Evolutionary conservation across 345 rosid genomes (phyloP).

Genomic region (Salix arbutifolia): DNA sequence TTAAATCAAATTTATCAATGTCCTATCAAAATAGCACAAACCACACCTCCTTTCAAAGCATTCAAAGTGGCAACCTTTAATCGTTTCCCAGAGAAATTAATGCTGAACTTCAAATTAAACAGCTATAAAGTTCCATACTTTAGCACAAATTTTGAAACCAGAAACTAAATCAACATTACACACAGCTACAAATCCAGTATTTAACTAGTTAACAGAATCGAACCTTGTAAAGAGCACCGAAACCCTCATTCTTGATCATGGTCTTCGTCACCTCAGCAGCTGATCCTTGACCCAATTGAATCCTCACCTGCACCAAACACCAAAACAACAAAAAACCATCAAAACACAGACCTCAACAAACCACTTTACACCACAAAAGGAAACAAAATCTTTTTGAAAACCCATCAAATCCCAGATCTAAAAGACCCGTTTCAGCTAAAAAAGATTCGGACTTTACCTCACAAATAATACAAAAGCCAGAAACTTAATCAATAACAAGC

Average conservation of each 20-base stretch:
- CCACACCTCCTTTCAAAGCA: neutral
- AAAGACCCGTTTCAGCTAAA: neutral
- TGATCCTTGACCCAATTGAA: conserved; percentile 96
- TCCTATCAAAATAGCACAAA: neutral
- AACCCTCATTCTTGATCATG: conserved; percentile 83
- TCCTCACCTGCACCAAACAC: conserved; percentile 70
- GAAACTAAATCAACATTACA: neutral
- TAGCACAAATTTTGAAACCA: neutral
- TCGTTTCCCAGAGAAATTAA: neutral
- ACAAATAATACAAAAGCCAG: neutral
- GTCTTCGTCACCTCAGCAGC: conserved; percentile 65
- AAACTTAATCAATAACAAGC: neutral
- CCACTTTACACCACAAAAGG: neutral
- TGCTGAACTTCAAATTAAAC: neutral
- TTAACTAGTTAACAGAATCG: neutral
- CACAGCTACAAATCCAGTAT: neutral
- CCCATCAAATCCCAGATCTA: conserved; percentile 39
- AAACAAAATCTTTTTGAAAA: neutral
- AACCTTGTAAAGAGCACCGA: conserved; percentile 95
- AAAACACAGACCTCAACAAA: conserved; percentile 3
- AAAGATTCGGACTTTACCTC: conserved; percentile 6
- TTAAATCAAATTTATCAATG: neutral
- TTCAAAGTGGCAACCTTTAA: neutral
- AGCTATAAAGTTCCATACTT: neutral
- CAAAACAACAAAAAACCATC: conserved; percentile 15